Conservation (phyloP, 257 asterid genomes). For the Solanum arcanum region DNA sequence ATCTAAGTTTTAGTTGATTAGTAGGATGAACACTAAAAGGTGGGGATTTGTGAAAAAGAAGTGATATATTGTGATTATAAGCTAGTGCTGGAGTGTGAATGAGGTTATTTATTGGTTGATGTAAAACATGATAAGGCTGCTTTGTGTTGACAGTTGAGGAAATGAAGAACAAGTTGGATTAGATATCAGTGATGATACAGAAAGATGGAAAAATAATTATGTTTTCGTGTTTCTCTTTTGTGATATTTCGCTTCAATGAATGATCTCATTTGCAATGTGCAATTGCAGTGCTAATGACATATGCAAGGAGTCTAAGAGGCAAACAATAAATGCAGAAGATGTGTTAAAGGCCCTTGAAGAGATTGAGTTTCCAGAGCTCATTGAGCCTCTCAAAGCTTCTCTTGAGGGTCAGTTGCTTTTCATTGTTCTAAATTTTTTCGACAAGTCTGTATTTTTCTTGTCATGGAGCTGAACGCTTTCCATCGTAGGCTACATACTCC, state of each 20-base stretch:
- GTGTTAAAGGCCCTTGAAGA: constrained; percentile 93
- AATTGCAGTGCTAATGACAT: constrained; percentile 57
- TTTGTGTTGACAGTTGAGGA: neutral
- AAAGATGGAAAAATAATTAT: neutral
- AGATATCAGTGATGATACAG: neutral
- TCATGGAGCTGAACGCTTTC: neutral
- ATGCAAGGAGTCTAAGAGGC: constrained; percentile 84
- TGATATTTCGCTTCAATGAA: neutral
- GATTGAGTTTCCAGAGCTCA: constrained; percentile 71
- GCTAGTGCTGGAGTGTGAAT: neutral
- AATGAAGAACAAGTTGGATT: neutral
- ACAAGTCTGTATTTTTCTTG: neutral
- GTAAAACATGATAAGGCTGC: neutral
- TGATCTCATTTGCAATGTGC: neutral
- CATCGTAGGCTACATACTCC: neutral
- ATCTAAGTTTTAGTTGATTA: neutral
- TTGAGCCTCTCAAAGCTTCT: constrained; percentile 65
- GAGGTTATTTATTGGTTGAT: neutral
- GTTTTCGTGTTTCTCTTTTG: neutral
- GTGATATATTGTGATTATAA: neutral
- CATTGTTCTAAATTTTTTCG: neutral
- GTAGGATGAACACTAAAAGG: neutral
- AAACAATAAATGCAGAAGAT: constrained; percentile 77
- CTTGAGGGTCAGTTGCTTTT: constrained; percentile 57
- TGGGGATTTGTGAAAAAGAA: neutral